Conservation (phyloP, 306 rosid species). For the Vigna unguiculata region DNA sequence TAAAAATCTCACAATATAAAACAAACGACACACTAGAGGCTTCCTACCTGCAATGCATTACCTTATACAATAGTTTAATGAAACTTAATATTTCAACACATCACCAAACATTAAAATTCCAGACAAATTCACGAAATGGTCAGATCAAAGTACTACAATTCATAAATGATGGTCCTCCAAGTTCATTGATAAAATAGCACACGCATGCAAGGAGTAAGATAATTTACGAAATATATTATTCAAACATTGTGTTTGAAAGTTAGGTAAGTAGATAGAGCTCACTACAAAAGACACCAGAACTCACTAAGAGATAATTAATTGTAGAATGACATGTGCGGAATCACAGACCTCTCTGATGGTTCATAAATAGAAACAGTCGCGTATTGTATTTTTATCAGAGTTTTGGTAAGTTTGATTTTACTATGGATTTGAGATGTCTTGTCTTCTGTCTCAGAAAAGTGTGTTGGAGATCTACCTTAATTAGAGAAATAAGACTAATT, state of each 20-base stretch:
- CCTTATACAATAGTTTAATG: conserved; percentile 11
- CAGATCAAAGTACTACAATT: neutral
- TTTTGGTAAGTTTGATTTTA: neutral
- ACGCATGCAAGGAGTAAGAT: conserved; percentile 7
- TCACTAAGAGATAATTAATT: neutral
- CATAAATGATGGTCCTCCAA: neutral
- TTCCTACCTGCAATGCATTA: conserved; percentile 27
- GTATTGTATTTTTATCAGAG: neutral
- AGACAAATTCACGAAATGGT: neutral
- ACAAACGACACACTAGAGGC: conserved; percentile 9
- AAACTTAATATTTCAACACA: neutral
- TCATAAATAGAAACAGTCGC: neutral
- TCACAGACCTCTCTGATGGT: neutral
- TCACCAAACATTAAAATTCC: conserved; percentile 3
- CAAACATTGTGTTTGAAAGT: conserved; percentile 19
- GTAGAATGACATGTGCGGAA: conserved; percentile 12
- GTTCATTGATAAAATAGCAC: neutral
- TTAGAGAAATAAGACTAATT: no score
- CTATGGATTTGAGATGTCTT: no score
- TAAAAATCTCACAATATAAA: conserved; percentile 16
- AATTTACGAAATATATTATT: neutral
- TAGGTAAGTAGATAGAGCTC: conserved; percentile 7
- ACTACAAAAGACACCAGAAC: conserved; percentile 5
- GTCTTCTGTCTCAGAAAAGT: no score
- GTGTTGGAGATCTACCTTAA: no score